A percentile compares a stretch with the other conserved stretches of the same genome.
These are phyloP conservation scores for Takakia lepidozioides DNA, from an alignment of 225 moss, liverwort and hornwort species.

Conservation along the genomic window DNA sequence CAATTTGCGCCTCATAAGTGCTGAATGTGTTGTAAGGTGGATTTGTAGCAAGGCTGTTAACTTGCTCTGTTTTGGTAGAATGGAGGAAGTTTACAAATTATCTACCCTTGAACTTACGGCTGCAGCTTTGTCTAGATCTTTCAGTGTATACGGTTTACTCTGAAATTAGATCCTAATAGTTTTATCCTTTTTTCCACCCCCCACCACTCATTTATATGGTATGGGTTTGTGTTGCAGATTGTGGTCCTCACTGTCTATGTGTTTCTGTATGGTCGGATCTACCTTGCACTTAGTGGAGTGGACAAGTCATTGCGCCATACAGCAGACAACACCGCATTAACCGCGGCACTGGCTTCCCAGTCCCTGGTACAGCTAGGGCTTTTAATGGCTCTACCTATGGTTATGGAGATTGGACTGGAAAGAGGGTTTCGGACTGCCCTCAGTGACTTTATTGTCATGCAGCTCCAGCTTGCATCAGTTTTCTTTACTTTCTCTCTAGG, in stretches of 20 bases:
- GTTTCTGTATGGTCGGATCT: constrained; percentile 85
- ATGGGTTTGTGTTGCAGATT: constrained; percentile 48
- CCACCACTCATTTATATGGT: too few species aligned
- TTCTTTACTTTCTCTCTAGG: constrained; percentile 95
- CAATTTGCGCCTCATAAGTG: too few species aligned
- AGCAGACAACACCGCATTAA: constrained; percentile 75
- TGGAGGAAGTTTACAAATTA: too few species aligned
- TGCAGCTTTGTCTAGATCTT: too few species aligned
- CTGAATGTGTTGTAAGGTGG: too few species aligned
- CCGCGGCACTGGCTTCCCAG: constrained; percentile 84
- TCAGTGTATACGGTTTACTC: too few species aligned
- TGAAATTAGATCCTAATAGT: too few species aligned
- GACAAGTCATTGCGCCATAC: constrained; percentile 68
- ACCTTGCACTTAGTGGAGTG: constrained; percentile 90
- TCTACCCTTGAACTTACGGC: too few species aligned
- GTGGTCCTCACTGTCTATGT: constrained; percentile 89
- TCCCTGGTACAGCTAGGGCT: constrained; percentile 90
- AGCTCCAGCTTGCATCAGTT: constrained; percentile 88
- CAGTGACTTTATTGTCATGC: constrained; percentile 91
- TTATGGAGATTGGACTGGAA: constrained; percentile 97
- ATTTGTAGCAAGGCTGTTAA: too few species aligned
- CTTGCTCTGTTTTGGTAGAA: too few species aligned
- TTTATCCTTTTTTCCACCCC: too few species aligned
- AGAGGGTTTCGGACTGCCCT: constrained; percentile 84
- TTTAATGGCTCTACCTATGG: constrained; percentile 95